Conservation (phyloP, 1,284 basidiomycete species). For the Tylopilus microsporus region DNA sequence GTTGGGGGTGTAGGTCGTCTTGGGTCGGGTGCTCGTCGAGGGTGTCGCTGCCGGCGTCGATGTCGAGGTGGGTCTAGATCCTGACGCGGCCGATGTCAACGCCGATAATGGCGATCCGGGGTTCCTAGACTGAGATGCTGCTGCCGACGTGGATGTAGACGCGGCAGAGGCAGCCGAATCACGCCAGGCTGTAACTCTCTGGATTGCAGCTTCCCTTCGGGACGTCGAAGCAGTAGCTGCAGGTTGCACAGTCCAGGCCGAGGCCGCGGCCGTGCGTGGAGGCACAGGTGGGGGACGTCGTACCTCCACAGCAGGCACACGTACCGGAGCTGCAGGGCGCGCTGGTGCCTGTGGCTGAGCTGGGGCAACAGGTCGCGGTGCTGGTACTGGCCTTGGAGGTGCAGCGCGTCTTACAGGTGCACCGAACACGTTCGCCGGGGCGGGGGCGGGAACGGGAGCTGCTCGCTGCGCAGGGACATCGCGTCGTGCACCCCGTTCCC, state of each 20-base stretch:
- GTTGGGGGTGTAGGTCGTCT: not conserved
- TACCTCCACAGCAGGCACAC: not conserved
- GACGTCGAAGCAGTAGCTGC: too few species aligned
- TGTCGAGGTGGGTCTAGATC: not conserved
- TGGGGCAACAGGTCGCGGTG: not conserved
- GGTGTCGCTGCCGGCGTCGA: not conserved
- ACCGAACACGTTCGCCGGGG: not conserved
- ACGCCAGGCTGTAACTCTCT: not conserved
- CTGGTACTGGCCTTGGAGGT: not conserved
- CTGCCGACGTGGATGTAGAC: not conserved
- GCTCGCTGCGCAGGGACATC: conserved; percentile 2
- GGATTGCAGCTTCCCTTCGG: not conserved
- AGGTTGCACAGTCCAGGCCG: not conserved
- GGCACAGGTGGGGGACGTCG: not conserved
- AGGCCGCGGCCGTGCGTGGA: not conserved
- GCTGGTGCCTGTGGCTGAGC: not conserved
- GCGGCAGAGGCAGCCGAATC: not conserved
- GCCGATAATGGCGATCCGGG: too few species aligned
- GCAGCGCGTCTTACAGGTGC: not conserved
- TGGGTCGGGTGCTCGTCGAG: not conserved
- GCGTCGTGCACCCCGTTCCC: conserved; percentile 11
- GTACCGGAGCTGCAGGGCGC: not conserved
- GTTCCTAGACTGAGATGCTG: too few species aligned
- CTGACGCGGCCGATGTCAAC: too few species aligned
- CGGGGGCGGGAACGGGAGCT: not conserved